Percentiles rank a stretch among this genome's conserved stretches.
These are phyloP conservation scores for Oryza coarctata DNA, from an alignment of 176 grass and related monocot genomes.

Conservation along the genomic window DNA sequence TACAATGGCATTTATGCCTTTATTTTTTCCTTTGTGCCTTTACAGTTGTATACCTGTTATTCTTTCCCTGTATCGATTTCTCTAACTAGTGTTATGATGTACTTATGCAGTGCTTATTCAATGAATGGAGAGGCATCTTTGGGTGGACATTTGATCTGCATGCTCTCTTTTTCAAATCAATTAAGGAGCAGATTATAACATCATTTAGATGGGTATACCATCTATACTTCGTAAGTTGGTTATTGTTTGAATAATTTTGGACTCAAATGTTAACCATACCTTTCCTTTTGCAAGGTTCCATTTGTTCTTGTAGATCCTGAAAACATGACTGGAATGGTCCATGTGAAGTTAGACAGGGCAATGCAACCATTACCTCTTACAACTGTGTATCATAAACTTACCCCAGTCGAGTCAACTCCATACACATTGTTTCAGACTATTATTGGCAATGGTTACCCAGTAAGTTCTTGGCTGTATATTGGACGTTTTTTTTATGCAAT, in stretches of 20 bases:
- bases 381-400: conserved; percentile 80
- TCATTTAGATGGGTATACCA: conserved; percentile 63
- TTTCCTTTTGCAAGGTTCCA: conserved; percentile 55
- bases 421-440: conserved; percentile 86
- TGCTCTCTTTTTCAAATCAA: conserved; percentile 70
- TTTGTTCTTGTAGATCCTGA: conserved; percentile 68
- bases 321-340: conserved; percentile 38
- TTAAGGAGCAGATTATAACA: conserved; percentile 70
- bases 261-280: conserved; percentile 1
- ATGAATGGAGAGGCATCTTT: conserved; percentile 93
- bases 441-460: conserved; percentile 84
- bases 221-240: conserved; percentile 26
- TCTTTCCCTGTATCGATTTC: conserved; percentile 12
- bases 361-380: conserved; percentile 78
- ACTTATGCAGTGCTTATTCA: conserved; percentile 74
- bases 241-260: background rate
- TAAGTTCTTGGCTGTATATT: conserved; percentile 41
- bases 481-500: background rate
- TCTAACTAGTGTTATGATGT: conserved; percentile 35
- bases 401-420: conserved; percentile 70
- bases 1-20: background rate
- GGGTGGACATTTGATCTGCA: conserved; percentile 92
- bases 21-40: background rate
- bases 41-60: background rate
- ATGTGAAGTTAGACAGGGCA: conserved; percentile 66